A percentile compares a stretch with the other conserved stretches of the same genome.
Conservation (phyloP, 352 stramenopile species). For the Nothophytophthora sp. region DNA sequence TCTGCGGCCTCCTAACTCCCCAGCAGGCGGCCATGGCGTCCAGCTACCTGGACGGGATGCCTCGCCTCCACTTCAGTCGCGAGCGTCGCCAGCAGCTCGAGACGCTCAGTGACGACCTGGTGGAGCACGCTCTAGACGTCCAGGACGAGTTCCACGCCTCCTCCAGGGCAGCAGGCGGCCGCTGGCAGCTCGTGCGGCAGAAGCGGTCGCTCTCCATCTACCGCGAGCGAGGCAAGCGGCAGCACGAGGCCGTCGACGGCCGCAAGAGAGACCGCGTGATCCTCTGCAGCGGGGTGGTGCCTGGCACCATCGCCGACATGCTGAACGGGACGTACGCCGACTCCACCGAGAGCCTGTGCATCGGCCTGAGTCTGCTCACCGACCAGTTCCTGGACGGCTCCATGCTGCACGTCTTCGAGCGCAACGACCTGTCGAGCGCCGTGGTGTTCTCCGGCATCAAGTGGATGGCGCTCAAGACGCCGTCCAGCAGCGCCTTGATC, state of each 20-base stretch:
- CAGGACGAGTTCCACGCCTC: slow-evolving; percentile 59
- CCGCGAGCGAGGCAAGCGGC: slow-evolving; percentile 28
- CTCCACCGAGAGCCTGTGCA: slow-evolving; percentile 55
- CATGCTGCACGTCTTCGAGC: slow-evolving; percentile 61
- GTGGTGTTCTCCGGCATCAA: slow-evolving; percentile 69
- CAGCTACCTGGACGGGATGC: slow-evolving; percentile 30
- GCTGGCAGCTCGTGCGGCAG: slow-evolving; percentile 62
- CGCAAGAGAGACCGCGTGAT: slow-evolving; percentile 4
- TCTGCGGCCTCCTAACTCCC: not conserved
- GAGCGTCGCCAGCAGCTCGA: slow-evolving; percentile 43
- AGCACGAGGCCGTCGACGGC: slow-evolving; percentile 18
- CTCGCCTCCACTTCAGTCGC: slow-evolving; percentile 36
- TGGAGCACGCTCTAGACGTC: slow-evolving; percentile 51
- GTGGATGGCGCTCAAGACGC: slow-evolving; percentile 59
- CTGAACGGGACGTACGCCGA: slow-evolving; percentile 50
- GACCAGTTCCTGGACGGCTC: slow-evolving; percentile 55
- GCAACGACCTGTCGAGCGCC: slow-evolving; percentile 35
- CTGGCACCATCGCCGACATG: slow-evolving; percentile 58
- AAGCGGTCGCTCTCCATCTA: slow-evolving; percentile 65
- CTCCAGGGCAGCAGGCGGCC: slow-evolving; percentile 24
- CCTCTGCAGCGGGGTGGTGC: slow-evolving; percentile 57
- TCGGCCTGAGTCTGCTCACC: slow-evolving; percentile 42
- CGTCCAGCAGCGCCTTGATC: slow-evolving; percentile 30
- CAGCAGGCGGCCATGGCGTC: slow-evolving; percentile 15
- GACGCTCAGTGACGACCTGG: slow-evolving; percentile 52